Evolutionary conservation across 257 asterid genomes (phyloP), one percentile per base, ranked within the genome.

Genomic region (Perilla frutescens): DNA sequence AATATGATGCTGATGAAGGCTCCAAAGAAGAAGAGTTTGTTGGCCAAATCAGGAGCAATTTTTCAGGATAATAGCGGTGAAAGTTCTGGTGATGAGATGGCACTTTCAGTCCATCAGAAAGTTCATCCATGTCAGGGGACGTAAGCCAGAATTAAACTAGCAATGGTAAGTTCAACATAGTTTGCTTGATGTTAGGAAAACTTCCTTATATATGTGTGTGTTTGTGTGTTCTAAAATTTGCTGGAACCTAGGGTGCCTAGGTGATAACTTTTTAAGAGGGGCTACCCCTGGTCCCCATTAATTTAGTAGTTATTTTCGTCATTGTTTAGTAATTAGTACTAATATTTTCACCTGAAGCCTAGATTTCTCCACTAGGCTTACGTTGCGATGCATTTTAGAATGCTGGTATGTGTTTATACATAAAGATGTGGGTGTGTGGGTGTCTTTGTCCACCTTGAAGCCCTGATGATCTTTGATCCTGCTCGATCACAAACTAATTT

Each of bases 121-220:
- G 78, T 80, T 87, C 91, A 67, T 87, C 91, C 44, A 73, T 80
- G 56, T 88, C 92, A 8, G 92, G 76, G 48, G 32, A 84, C 61
- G 59, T 73, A 79, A 84, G 91, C 81, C 82, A 69, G 60, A 81
- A 72, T 74, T 82, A 88, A 39, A 66, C 75, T 55, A 68, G 70
- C 83, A 83, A 79, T 61, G 96, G 96, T 90, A 83, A 43, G 14
- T 54, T 60, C 8, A 8, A 40, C 67, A 13, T 47, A 48, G 32
- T 62, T 69, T 59, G 56, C 6, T 36, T 43, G 34, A 37, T 73
- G n/a, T 66, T 40, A 3, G 48, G 62, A 59, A 29, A 56, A 6
- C 9, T 58, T 7, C 39, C 13, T 68, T 47, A 37, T 57, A 60
- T 8, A 20, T 62, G 56, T 48, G 3, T 34, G 37, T 34, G 8